These are phyloP conservation scores for Pseudogymnoascus pannorum DNA, from an alignment of 2,329 filamentous ascomycete genomes.

Conservation along the genomic window DNA sequence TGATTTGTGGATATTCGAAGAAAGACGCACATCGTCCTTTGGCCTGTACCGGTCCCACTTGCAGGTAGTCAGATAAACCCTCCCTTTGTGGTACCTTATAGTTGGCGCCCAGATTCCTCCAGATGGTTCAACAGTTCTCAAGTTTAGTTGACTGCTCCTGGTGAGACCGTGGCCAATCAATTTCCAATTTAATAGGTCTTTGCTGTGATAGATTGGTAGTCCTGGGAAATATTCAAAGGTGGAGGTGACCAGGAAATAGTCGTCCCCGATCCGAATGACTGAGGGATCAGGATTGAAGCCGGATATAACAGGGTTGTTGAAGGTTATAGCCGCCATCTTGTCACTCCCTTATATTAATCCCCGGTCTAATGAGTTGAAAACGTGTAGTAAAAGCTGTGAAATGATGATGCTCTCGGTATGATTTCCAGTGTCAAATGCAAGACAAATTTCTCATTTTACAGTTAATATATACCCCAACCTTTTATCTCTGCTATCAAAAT, in stretches of 20 bases:
- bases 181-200: slow-evolving; percentile 44
- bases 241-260: slow-evolving; percentile 54
- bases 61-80: slow-evolving; percentile 41
- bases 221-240: slow-evolving; percentile 57
- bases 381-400: neutral
- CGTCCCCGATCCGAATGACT: slow-evolving; percentile 38
- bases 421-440: neutral
- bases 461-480: neutral
- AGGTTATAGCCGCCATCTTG: neutral
- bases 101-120: slow-evolving; percentile 44
- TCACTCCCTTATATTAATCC: no score
- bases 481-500: slow-evolving; percentile 1
- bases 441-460: neutral
- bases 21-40: slow-evolving; percentile 38
- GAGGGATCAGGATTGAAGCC: slow-evolving; percentile 56
- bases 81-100: slow-evolving; percentile 36
- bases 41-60: slow-evolving; percentile 39
- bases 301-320: slow-evolving; percentile 4
- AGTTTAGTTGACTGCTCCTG: slow-evolving; percentile 42
- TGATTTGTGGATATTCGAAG: neutral
- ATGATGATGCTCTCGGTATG: neutral
- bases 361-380: neutral
- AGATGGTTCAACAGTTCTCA: slow-evolving; percentile 44
- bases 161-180: slow-evolving; percentile 47
- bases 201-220: slow-evolving; percentile 52